phyloP scores from a whole-genome alignment of 768 basidiomycete genomes.

The Boletus pseudopeckii region DNA sequence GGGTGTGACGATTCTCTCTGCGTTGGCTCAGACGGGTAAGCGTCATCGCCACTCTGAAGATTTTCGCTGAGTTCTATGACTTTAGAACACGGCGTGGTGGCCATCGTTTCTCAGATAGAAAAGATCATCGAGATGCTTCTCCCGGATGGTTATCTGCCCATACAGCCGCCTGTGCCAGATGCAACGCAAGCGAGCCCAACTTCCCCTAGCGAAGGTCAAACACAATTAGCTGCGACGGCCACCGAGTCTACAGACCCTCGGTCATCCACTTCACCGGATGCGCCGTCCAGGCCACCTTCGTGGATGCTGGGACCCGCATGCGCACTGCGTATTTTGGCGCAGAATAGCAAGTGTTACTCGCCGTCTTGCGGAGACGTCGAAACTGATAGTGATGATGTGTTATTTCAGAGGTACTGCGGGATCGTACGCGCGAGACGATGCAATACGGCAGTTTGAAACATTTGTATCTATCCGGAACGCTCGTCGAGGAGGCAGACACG shows the following conservation, averaged over 20 bases:
- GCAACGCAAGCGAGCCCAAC: neutral
- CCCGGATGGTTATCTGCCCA: conserved; percentile 7
- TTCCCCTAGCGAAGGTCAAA: neutral
- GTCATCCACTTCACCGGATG: too few relatives aligned
- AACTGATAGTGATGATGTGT: neutral
- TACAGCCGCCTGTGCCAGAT: neutral
- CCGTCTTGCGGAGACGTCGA: neutral
- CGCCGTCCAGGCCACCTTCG: conserved; percentile 5
- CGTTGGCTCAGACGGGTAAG: conserved; percentile 21
- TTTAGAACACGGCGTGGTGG: conserved; percentile 14
- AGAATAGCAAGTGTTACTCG: conserved; percentile 3
- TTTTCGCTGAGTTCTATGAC: neutral
- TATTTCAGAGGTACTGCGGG: conserved; percentile 10
- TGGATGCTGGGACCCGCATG: conserved; percentile 26
- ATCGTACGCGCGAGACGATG: neutral
- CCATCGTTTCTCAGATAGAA: conserved; percentile 2
- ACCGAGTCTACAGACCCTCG: neutral
- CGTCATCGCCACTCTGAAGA: neutral
- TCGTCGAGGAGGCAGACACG: conserved; percentile 16
- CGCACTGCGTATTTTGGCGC: conserved; percentile 20
- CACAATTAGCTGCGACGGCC: neutral
- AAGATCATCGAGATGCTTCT: conserved; percentile 21
- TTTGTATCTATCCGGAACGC: conserved; percentile 12
- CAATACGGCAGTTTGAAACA: conserved; percentile 19
- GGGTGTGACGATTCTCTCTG: conserved; percentile 22